Evolutionary conservation across 1,139 yeast genomes (phyloP).

Genomic region (Scheffersomyces cryptocercus): DNA sequence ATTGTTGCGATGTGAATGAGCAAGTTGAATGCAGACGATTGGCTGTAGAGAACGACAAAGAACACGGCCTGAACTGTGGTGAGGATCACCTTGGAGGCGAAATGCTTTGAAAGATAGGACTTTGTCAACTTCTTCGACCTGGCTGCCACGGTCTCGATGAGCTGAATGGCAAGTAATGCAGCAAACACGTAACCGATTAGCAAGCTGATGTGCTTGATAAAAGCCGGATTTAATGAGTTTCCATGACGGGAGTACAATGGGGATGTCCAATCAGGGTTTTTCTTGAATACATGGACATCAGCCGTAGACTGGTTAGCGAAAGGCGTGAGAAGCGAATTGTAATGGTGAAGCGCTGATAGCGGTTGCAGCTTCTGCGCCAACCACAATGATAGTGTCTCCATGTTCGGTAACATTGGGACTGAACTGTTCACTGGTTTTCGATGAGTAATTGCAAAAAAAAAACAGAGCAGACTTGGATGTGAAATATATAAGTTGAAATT

Average conservation of each 20-base stretch:
- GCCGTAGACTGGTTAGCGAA: not conserved
- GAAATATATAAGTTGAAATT: too few relatives aligned
- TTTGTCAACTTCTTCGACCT: not conserved
- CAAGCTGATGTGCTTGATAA: conserved; percentile 8
- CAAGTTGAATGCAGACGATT: not conserved
- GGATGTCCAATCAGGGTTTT: conserved; percentile 10
- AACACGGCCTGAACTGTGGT: conserved; percentile 11
- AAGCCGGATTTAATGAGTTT: conserved; percentile 17
- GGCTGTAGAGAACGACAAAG: conserved; percentile 16
- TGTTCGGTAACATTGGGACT: too few relatives aligned
- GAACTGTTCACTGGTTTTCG: too few relatives aligned
- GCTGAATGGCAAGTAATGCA: conserved; percentile 12
- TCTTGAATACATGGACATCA: not conserved
- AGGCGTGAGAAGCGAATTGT: not conserved
- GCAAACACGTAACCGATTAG: conserved; percentile 3
- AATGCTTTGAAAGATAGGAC: conserved; percentile 8
- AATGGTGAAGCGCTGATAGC: too few relatives aligned
- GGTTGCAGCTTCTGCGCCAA: too few relatives aligned
- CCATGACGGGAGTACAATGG: conserved; percentile 14
- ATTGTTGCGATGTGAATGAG: conserved; percentile 1
- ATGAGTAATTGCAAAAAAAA: too few relatives aligned
- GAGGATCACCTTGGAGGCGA: conserved; percentile 12
- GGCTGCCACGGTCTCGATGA: not conserved
- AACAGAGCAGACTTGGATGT: too few relatives aligned
- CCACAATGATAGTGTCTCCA: too few relatives aligned